Evolutionary conservation across 2,329 filamentous ascomycete genomes (phyloP), one percentile per base, ranked within the genome.

Genomic region (Furcasterigmium sp.): DNA sequence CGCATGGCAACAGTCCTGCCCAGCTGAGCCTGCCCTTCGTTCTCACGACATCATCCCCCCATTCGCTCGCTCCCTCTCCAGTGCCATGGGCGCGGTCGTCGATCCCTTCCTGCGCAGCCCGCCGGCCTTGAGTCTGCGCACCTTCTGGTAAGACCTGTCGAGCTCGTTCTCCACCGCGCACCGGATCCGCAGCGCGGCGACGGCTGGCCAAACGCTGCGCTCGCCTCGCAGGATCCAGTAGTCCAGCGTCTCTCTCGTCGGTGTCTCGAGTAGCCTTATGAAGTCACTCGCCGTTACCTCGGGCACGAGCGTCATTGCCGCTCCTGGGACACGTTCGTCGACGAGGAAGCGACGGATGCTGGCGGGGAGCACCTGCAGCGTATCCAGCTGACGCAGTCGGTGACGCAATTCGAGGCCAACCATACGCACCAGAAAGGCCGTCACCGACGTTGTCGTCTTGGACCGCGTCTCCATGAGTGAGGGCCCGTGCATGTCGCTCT

Each of bases 201-300:
- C 80, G 3, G 89, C 87, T 1, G 91, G 91, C 91, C 91, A 97
- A 0, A 95, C 89, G 51, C 87, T 91, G 48, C 83, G 71, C 64
- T 97, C 91, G 2, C 91, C 91, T 43, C 85, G 76, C 25, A 82
- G 63, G 42, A 94, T 90, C 91, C 91, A 96, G 53, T 91, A 86
- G 45, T 88, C 81, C 4, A 96, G 68, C 8, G 80, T 83, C 46
- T 84, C 80, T 41, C 79, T 73, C 0, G 85, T 91, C 1, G 90
- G 90, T 23, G 85, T 87, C 61, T 94, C 86, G n/a, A 96, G 74
- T 26, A 96, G 67, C 26, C 84, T 78, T 34, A 84, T 68, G 58
- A 95, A 89, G 62, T 96, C 91, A 1, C 69, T 63, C 1, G 82
- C 68, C 4, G 78, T 80, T 4, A 96, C 72, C 50, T 91, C 83